These are phyloP conservation scores for Blastobotrys elegans DNA, from an alignment of 1,139 yeast genomes.

Conservation along the genomic window DNA sequence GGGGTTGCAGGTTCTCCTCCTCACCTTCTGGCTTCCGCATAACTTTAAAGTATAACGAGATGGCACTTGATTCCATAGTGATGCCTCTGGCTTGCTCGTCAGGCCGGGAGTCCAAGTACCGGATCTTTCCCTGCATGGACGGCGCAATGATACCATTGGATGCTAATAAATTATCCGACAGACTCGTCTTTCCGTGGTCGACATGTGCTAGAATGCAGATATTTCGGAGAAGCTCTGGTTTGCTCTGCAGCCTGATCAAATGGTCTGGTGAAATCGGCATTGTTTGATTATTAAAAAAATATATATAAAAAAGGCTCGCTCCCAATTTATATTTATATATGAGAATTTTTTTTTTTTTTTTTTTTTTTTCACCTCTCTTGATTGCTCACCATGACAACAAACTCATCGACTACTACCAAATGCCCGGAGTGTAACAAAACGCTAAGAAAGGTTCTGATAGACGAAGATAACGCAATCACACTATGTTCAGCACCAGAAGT, in stretches of 20 bases:
- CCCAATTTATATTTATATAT: too few relatives aligned
- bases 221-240: conserved; percentile 70
- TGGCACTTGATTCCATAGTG: conserved; percentile 95
- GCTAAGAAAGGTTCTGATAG: conserved; percentile 34
- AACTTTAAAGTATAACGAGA: conserved; percentile 66
- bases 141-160: conserved; percentile 96
- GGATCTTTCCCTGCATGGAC: conserved; percentile 88
- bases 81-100: conserved; percentile 96
- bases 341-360: not conserved
- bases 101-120: conserved; percentile 88
- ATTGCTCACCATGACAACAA: conserved; percentile 2
- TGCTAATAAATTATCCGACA: conserved; percentile 88
- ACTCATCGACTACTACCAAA: not conserved
- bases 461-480: conserved; percentile 32
- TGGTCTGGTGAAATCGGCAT: conserved; percentile 52
- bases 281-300: not conserved
- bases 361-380: not conserved
- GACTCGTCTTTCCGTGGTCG: conserved; percentile 96
- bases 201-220: conserved; percentile 97
- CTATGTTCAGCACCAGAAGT: conserved; percentile 27
- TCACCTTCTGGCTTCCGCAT: conserved; percentile 19
- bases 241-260: conserved; percentile 59
- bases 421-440: conserved; percentile 29
- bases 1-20: conserved; percentile 40
- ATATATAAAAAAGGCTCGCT: too few relatives aligned